Percentiles rank a stretch among this genome's conserved stretches.
These are phyloP conservation scores for Populus trichocarpa DNA, from an alignment of 441 rosid species.

Conservation along the genomic window DNA sequence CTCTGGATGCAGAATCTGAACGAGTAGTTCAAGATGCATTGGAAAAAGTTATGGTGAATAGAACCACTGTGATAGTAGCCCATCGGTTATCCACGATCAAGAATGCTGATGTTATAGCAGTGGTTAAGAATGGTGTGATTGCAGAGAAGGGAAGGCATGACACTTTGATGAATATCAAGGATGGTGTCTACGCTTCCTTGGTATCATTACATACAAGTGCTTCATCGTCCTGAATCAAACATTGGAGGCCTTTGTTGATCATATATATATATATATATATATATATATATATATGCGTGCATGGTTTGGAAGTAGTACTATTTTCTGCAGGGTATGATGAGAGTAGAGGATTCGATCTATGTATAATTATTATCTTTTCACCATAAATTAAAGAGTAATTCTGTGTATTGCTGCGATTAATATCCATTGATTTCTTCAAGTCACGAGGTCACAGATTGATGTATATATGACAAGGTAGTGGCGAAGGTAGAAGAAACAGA, in stretches of 20 bases:
- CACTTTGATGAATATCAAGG: constrained; percentile 34
- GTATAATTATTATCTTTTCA: too few species aligned
- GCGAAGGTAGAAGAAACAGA: too few species aligned
- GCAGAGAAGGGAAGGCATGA: constrained; percentile 68
- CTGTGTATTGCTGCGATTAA: too few species aligned
- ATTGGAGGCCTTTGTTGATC: not conserved
- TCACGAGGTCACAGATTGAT: too few species aligned
- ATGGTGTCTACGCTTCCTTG: constrained; percentile 58
- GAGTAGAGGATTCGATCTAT: not conserved
- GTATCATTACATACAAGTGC: constrained; percentile 42
- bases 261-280: too few species aligned
- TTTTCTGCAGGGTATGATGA: not conserved
- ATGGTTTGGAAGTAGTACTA: not conserved
- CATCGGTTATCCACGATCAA: constrained; percentile 54
- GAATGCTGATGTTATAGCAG: constrained; percentile 51
- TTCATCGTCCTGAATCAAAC: constrained; percentile 19
- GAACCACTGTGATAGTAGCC: constrained; percentile 64
- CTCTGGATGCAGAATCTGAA: constrained; percentile 62
- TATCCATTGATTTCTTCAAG: too few species aligned
- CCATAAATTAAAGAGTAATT: too few species aligned
- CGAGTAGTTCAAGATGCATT: constrained; percentile 55
- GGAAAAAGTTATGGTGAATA: constrained; percentile 44
- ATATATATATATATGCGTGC: not conserved
- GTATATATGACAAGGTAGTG: too few species aligned
- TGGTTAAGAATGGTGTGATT: constrained; percentile 55